Evolutionary conservation across 345 rosid genomes (phyloP), one percentile per base, ranked within the genome.

Genomic region (Limnanthes douglasii): DNA sequence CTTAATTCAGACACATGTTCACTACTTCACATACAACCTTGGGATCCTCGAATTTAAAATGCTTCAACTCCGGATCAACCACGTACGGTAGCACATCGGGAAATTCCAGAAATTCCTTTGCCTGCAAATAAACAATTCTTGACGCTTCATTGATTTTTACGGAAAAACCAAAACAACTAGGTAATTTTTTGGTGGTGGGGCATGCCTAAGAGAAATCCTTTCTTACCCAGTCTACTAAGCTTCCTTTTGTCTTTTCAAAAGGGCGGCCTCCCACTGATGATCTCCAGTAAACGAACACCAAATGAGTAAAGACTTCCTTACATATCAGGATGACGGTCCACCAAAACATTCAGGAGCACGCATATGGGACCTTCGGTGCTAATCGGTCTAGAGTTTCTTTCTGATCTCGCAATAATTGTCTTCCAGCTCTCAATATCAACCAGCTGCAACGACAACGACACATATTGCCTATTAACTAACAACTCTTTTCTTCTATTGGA

Each of bases 391-490:
- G 85, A 58, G 59, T 80, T 83, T 70, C 75, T 90, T 41, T 78
- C 88, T 31, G 92, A 77, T 64, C 98, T 80, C 5, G 69, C 70
- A 51, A 80, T 85, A 49, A 90, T 80, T 14, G 77, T 63, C 68
- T 85, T 90, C 98, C 98, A 90, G 55, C 94, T 77, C 35, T 80
- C 98, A 35, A 90, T 84, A 65, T 90, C 98, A 15, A 90, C 88
- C 62, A 90, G 61, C 98, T 90, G 72, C 64, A 59, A 29, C 33
- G 43, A 34, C 47, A 26, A 36, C 38, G 19, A 29, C 1, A 17
- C 18, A 14, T 18, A 12, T n/a, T n/a, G n/a, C n/a, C n/a, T n/a
- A n/a, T n/a, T n/a, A n/a, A n/a, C n/a, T n/a, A n/a, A n/a, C n/a
- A n/a, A n/a, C n/a, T n/a, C n/a, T n/a, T n/a, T n/a, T n/a, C n/a